Evolutionary conservation across 2,329 filamentous ascomycete species (phyloP), one percentile per base, ranked within the genome.

Genomic region (Magnaporthales sp.): DNA sequence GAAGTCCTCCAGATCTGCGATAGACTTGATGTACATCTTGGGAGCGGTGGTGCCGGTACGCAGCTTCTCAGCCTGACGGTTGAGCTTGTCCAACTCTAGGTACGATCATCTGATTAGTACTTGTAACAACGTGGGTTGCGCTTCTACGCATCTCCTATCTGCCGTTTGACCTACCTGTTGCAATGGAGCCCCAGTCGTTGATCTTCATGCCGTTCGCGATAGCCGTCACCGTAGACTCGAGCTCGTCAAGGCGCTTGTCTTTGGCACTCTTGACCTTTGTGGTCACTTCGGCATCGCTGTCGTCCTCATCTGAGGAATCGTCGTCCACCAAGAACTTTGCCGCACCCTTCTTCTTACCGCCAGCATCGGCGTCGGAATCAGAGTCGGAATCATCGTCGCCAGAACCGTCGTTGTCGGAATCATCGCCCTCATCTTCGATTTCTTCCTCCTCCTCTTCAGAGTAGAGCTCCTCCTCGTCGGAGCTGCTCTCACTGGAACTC

Each of bases 141-240:
- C 26, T 51, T 51, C n/a, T 19, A n/a, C 38, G 38, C 38, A n/a
- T 19, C n/a, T 5, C 27, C n/a, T n/a, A 29, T 30, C 22, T 38
- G 15, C 26, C 8, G 24, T 11, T 11, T n/a, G 65, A 75, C 89
- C 74, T 86, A 96, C 93, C 93, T 75, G 87, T 86, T 69, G 92
- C 91, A 72, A 98, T 96, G 70, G 94, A 89, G 71, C 90, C 91
- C 95, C 95, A 99, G 81, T 99, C 95, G 75, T 91, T 93, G 76
- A 98, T 99, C 85, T 96, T 98, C 80, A 95, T 86, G 69, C 92
- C 93, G 81, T 99, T 99, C 77, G 98, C 93, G 75, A 99, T 98
- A 75, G 91, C 81, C 78, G 91, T 90, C 75, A 98, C 91, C 60
- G 89, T 96, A 68, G 87, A 86, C 78, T 99, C 94, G 68, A 99